Base-by-base conservation (phyloP, 352 stramenopile genomes). In the Pelagophyceae sp. region DNA sequence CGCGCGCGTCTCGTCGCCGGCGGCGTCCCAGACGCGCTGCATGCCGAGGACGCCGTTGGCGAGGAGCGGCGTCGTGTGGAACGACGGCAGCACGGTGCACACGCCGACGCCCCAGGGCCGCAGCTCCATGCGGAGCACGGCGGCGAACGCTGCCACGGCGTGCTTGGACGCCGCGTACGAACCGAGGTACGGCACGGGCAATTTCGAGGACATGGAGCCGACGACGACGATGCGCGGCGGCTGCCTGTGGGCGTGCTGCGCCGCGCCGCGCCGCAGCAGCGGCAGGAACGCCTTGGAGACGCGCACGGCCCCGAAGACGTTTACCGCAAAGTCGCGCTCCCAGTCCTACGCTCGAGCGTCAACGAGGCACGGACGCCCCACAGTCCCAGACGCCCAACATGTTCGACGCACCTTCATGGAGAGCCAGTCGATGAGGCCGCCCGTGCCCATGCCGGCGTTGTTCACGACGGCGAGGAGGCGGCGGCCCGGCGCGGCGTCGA, bases 381-480 rank as follows among this genome's bases (percentile, higher is more conserved):
- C n/a, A n/a, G n/a, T n/a, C n/a, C n/a, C n/a, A n/a, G n/a, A n/a
- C n/a, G n/a, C n/a, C n/a, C n/a, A n/a, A n/a, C n/a, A n/a, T n/a
- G n/a, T n/a, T n/a, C n/a, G n/a, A n/a, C n/a, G n/a, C n/a, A n/a
- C 75, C 23, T 6, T 27, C 0, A 85, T 32, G 45, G 69, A 50
- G 17, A 80, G 38, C 78, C 80, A 85, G 58, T 86, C 82, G n/a
- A 84, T 70, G 0, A 67, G 72, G 31, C 82, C 81, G 35, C 31
- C 0, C 17, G 37, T 32, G 23, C 79, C 81, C 51, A 84, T 61
- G 17, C 82, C 82, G 29, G 82, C 82, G 75, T 85, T 86, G 76
- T 85, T 85, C 19, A 86, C 67, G 20, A 86, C 17, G 20, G 79
- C 72, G 77, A 85, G 79, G 19, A 86, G 61, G 31, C 69, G 58